Conservation (phyloP, 75 land plant genomes). For the Selaginella moellendorffii region DNA sequence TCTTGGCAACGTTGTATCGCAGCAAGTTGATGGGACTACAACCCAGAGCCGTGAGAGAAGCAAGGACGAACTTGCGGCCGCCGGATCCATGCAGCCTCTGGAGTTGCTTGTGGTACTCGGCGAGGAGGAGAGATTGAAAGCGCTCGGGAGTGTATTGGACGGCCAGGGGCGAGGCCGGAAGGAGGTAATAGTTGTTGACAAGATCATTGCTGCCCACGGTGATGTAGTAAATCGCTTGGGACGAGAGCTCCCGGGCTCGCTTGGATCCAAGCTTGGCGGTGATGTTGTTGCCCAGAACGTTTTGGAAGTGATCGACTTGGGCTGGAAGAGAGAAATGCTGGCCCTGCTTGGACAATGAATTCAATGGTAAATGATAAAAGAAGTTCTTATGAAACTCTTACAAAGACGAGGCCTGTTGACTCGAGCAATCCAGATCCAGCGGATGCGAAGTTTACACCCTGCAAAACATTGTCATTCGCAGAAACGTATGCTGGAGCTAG, state of each 20-base stretch:
- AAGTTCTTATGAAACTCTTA: too few relatives aligned
- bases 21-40: conserved; percentile 11
- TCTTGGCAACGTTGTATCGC: neutral
- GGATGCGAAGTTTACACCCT: neutral
- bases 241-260: neutral
- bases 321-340: conserved; percentile 1
- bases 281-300: neutral
- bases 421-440: neutral
- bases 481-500: neutral
- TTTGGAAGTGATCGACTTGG: neutral
- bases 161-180: neutral
- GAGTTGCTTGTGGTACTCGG: neutral
- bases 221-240: conserved; percentile 14
- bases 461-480: neutral
- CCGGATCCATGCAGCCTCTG: conserved; percentile 6
- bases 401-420: neutral
- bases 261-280: neutral
- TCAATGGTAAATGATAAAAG: too few relatives aligned
- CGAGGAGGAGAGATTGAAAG: neutral
- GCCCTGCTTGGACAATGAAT: too few relatives aligned
- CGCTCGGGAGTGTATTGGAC: neutral
- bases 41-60: conserved; percentile 6
- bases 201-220: conserved; percentile 14
- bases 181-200: conserved; percentile 7
- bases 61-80: conserved; percentile 11